Evolutionary conservation across 768 basidiomycete genomes (phyloP).

Genomic region (Sporobolomyces roseus): DNA sequence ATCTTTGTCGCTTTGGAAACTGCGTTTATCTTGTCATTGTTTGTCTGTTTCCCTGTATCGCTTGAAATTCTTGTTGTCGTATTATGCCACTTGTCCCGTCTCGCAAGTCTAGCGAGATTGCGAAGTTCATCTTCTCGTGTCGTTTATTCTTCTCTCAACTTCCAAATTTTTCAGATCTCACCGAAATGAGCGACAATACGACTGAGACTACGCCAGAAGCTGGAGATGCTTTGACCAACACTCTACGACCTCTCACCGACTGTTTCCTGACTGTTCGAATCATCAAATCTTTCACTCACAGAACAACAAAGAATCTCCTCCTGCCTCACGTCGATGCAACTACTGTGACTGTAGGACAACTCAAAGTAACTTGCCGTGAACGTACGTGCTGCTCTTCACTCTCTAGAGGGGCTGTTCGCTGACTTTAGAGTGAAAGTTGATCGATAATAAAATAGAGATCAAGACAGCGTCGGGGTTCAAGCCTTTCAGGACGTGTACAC

Average conservation of each 20-base stretch:
- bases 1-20: too few species aligned
- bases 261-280: slow-evolving; percentile 86
- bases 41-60: too few species aligned
- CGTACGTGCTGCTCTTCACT: too few species aligned
- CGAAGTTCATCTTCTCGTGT: neutral
- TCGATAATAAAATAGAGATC: slow-evolving; percentile 59
- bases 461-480: slow-evolving; percentile 77
- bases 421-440: slow-evolving; percentile 15
- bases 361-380: slow-evolving; percentile 68
- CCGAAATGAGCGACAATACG: slow-evolving; percentile 3
- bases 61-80: too few species aligned
- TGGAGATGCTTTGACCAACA: slow-evolving; percentile 57
- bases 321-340: slow-evolving; percentile 76
- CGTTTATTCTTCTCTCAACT: neutral
- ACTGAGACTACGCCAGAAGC: neutral
- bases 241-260: slow-evolving; percentile 62
- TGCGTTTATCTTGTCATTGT: too few species aligned
- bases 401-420: too few species aligned
- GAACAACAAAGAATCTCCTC: slow-evolving; percentile 82
- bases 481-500: slow-evolving; percentile 67
- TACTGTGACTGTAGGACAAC: slow-evolving; percentile 66
- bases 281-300: slow-evolving; percentile 90
- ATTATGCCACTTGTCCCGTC: too few species aligned
- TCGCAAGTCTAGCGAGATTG: too few species aligned
- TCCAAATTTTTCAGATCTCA: neutral